These are phyloP conservation scores for Ogataea hybrid DNA, from an alignment of 1,139 yeast species.

Conservation along the genomic window DNA sequence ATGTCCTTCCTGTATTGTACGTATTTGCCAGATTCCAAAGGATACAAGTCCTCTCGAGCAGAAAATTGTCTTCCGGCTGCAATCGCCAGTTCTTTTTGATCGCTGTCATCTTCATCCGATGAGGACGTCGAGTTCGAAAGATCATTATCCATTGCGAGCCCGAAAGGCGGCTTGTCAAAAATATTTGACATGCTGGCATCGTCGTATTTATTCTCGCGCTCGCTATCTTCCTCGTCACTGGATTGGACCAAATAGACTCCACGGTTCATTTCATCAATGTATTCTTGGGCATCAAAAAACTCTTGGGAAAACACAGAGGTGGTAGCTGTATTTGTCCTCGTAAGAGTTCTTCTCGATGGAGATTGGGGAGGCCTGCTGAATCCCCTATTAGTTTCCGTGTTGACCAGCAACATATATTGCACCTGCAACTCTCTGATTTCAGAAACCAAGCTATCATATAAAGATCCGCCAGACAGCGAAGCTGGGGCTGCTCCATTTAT, in stretches of 20 bases:
- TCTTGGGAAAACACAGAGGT: slow-evolving; percentile 44
- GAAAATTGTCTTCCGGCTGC: slow-evolving; percentile 4
- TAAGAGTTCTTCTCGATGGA: slow-evolving; percentile 23
- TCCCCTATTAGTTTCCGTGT: slow-evolving; percentile 20
- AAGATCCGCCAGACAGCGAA: slow-evolving; percentile 1
- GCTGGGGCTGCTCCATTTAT: not conserved
- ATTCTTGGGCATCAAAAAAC: slow-evolving; percentile 69
- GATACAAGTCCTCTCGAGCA: slow-evolving; percentile 44
- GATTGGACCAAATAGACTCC: slow-evolving; percentile 34
- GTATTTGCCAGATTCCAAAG: slow-evolving; percentile 49
- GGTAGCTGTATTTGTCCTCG: slow-evolving; percentile 29
- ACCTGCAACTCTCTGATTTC: slow-evolving; percentile 20
- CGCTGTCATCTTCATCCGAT: slow-evolving; percentile 11
- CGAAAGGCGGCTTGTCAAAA: slow-evolving; percentile 7
- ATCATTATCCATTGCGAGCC: slow-evolving; percentile 1
- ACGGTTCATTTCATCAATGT: slow-evolving; percentile 38
- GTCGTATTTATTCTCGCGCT: not conserved
- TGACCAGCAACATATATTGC: slow-evolving; percentile 19
- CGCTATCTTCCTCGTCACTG: slow-evolving; percentile 24
- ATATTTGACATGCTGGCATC: slow-evolving; percentile 1
- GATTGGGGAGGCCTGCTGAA: slow-evolving; percentile 19
- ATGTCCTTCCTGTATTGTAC: slow-evolving; percentile 60
- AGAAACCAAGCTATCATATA: slow-evolving; percentile 14
- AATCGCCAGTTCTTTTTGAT: not conserved
- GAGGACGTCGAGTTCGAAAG: slow-evolving; percentile 6